phyloP scores from a whole-genome alignment of 257 asterid genomes.

The Nicotiana noctiflora region DNA sequence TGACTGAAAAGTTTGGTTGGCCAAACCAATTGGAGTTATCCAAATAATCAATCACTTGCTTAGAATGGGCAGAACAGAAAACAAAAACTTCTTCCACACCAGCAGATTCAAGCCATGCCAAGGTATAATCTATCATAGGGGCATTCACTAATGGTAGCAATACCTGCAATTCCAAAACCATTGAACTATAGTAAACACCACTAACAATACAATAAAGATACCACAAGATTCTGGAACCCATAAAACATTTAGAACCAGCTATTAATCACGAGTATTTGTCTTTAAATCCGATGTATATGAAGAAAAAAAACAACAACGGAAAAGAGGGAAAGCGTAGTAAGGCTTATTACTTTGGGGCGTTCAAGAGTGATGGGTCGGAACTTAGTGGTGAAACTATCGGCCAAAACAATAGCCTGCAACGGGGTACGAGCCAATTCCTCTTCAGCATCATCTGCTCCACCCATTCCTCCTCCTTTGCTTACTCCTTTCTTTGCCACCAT shows the following conservation, averaged over 20 bases:
- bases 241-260: neutral
- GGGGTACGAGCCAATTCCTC: conserved; percentile 74
- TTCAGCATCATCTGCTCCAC: conserved; percentile 47
- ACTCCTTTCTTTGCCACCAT: conserved; percentile 90
- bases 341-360: conserved; percentile 71
- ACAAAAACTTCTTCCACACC: conserved; percentile 94
- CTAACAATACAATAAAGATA: neutral
- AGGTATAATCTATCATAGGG: conserved; percentile 89
- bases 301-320: neutral
- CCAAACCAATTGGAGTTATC: conserved; percentile 61
- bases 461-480: conserved; percentile 43
- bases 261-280: neutral
- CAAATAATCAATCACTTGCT: conserved; percentile 78
- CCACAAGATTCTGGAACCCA: neutral
- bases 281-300: no score
- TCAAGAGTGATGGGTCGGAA: conserved; percentile 97
- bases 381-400: conserved; percentile 91
- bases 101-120: conserved; percentile 96
- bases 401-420: conserved; percentile 80
- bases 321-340: neutral
- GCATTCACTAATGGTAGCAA: conserved; percentile 80
- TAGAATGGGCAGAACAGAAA: conserved; percentile 92
- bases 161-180: conserved; percentile 41
- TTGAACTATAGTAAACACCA: neutral
- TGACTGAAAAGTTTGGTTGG: conserved; percentile 64